phyloP scores from a whole-genome alignment of 495 filamentous ascomycete species.

The Friedmanniomyces simplex region DNA sequence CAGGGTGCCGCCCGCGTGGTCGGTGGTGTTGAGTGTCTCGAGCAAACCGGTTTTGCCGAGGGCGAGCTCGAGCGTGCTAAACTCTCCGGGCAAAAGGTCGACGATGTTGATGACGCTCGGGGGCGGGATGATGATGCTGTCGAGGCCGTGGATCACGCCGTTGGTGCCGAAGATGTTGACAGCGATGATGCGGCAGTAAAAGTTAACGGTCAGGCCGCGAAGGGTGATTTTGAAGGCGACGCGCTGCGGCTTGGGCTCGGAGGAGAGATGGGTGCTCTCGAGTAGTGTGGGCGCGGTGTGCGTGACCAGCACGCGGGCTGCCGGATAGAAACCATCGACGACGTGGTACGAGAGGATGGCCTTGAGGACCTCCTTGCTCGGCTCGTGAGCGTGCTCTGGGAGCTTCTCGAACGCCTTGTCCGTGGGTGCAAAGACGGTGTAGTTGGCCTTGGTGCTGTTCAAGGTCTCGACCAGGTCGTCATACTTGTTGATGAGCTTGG shows the following conservation, averaged over 20 bases:
- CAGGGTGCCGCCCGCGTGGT: slow-evolving; percentile 49
- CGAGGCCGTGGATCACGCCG: slow-evolving; percentile 69
- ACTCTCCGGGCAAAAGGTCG: slow-evolving; percentile 55
- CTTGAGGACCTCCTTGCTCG: slow-evolving; percentile 54
- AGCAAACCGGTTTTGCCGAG: slow-evolving; percentile 58
- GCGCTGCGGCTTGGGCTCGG: slow-evolving; percentile 50
- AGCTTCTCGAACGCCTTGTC: slow-evolving; percentile 65
- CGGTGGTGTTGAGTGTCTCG: slow-evolving; percentile 35
- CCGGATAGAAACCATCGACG: slow-evolving; percentile 49
- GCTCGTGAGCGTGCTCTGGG: slow-evolving; percentile 43
- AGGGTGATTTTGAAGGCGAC: slow-evolving; percentile 48
- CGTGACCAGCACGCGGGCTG: slow-evolving; percentile 43
- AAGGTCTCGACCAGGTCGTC: slow-evolving; percentile 56
- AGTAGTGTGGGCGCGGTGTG: slow-evolving; percentile 66
- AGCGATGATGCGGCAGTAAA: slow-evolving; percentile 53
- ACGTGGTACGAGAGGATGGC: slow-evolving; percentile 62
- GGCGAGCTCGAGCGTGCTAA: slow-evolving; percentile 66
- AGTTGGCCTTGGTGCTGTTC: slow-evolving; percentile 57
- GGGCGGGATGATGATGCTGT: slow-evolving; percentile 63
- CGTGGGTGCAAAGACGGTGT: slow-evolving; percentile 71
- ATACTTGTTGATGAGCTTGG: slow-evolving; percentile 58
- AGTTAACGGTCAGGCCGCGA: slow-evolving; percentile 59
- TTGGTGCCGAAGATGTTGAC: slow-evolving; percentile 59
- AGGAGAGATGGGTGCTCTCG: slow-evolving; percentile 43
- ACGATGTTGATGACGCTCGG: slow-evolving; percentile 49